Evolutionary conservation across 176 grass and related monocot species (phyloP), one percentile per base, ranked within the genome.

Genomic region (Metroxylon sagu): DNA sequence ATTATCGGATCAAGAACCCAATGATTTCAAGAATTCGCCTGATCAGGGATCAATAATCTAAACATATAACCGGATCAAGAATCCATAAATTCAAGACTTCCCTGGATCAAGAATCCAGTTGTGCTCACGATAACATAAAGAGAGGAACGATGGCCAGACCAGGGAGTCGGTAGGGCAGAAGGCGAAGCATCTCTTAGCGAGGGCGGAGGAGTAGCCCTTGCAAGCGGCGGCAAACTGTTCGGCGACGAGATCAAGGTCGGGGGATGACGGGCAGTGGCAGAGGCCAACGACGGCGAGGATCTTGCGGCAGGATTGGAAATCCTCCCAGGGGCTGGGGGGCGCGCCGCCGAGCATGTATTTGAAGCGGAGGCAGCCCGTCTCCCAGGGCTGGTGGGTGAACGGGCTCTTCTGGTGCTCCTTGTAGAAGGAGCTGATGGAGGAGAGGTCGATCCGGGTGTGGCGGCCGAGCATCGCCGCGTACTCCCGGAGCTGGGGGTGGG

Each of bases 281-380:
- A 98, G 81, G 53, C 81, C 93, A 52, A 98, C 23, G 59, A 98
- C 87, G 23, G 87, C 87, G 62, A 98, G 87, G 51, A 98, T 86
- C 81, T 98, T 98, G 72, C 93, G 93, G 29, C 71, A 80, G 62
- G 93, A 90, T 76, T 98, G 93, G 78, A 98, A 98, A 70, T 98
- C 93, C 69, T 98, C 93, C 93, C 93, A 98, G 16, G 93, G 84
- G 25, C 87, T 92, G 3, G 93, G 78, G 50, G 85, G 62, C 66
- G 85, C 85, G 0, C 84, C 87, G 16, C 87, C 93, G 30, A 98
- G 76, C 21, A 98, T 76, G 63, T 83, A 98, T 73, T 92, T 91
- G 70, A 98, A 86, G 31, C 84, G 88, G 66, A 98, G 76, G 63
- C 78, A 76, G 0, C 93, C 93, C 0, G 72, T 57, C 28, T 92